phyloP scores from a whole-genome alignment of 805 yeast genomes.

The Barnettozyma populi region DNA sequence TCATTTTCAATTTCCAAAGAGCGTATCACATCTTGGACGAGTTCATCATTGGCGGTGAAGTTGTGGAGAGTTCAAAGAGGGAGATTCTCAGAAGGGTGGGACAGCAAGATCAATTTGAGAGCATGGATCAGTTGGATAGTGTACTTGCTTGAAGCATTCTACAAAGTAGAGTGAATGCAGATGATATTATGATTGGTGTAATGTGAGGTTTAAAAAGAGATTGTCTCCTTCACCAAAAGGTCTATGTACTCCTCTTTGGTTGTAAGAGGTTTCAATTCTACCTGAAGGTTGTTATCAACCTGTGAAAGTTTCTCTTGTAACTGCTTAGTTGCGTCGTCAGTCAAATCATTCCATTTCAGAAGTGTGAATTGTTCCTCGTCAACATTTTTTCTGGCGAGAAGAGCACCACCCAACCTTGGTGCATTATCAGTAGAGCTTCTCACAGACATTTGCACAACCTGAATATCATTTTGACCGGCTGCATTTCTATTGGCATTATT shows the following conservation, averaged over 20 bases:
- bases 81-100: constrained; percentile 74
- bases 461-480: constrained; percentile 30
- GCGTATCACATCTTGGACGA: constrained; percentile 93
- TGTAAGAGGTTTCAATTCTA: constrained; percentile 20
- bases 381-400: constrained; percentile 54
- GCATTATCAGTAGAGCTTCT: constrained; percentile 53
- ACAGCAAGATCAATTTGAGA: constrained; percentile 84
- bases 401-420: constrained; percentile 65
- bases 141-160: constrained; percentile 28
- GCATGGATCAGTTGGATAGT: constrained; percentile 56
- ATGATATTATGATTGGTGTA: background rate
- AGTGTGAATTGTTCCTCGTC: constrained; percentile 51
- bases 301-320: constrained; percentile 22
- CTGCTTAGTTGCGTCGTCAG: constrained; percentile 26
- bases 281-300: constrained; percentile 17
- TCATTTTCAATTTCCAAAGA: constrained; percentile 89
- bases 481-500: constrained; percentile 28
- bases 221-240: constrained; percentile 24
- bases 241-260: constrained; percentile 30
- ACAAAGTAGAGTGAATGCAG: background rate
- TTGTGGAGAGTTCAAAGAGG: constrained; percentile 76
- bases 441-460: constrained; percentile 74
- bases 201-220: background rate
- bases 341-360: constrained; percentile 42
- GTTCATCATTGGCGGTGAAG: constrained; percentile 77